Evolutionary conservation across 495 filamentous ascomycete species (phyloP).

Genomic region (Daldinia childiae): DNA sequence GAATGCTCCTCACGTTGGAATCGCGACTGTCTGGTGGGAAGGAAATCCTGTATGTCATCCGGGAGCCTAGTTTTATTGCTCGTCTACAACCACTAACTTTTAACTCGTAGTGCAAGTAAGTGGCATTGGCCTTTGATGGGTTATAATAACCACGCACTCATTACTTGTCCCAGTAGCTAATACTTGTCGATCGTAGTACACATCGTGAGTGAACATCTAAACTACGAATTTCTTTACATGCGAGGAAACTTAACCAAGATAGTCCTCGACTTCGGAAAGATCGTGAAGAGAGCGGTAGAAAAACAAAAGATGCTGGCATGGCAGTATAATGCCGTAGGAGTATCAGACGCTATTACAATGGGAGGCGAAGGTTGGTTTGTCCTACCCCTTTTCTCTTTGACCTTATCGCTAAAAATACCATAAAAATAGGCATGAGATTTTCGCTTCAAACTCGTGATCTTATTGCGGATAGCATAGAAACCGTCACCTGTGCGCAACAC

Average conservation of each 20-base stretch:
- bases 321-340: slow-evolving; percentile 94
- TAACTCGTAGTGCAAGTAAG: slow-evolving; percentile 58
- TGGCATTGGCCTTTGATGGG: slow-evolving; percentile 11
- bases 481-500: slow-evolving; percentile 84
- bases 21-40: slow-evolving; percentile 96
- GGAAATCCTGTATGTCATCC: slow-evolving; percentile 74
- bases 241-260: slow-evolving; percentile 31
- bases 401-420: slow-evolving; percentile 33
- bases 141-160: slow-evolving; percentile 11
- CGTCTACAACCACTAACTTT: slow-evolving; percentile 2
- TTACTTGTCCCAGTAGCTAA: neutral
- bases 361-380: slow-evolving; percentile 79
- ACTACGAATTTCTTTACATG: neutral
- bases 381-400: neutral
- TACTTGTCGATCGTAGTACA: slow-evolving; percentile 50
- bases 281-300: slow-evolving; percentile 83
- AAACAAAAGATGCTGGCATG: slow-evolving; percentile 90
- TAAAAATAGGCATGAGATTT: slow-evolving; percentile 85
- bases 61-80: neutral
- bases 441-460: slow-evolving; percentile 95
- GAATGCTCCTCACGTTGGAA: slow-evolving; percentile 87
- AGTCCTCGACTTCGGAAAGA: slow-evolving; percentile 89
- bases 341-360: slow-evolving; percentile 96
- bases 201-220: slow-evolving; percentile 52
- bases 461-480: slow-evolving; percentile 95